Evolutionary conservation across 78 protist species (phyloP), one percentile per base, ranked within the genome.

Genomic region (Cavenderia fasciculata): DNA sequence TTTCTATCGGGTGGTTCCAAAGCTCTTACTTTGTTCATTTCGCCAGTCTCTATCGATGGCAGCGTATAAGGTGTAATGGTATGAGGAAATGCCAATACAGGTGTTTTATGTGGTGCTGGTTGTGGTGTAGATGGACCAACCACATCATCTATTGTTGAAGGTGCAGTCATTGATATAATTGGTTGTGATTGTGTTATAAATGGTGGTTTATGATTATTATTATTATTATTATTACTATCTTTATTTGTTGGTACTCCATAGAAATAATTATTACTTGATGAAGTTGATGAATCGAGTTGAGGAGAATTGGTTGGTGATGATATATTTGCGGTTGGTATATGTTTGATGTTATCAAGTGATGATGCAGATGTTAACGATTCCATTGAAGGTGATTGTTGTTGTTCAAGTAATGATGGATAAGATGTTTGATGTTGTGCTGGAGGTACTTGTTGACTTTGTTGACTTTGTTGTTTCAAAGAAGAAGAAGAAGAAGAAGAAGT

Each of bases 1-100:
- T 65, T 66, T 51, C 47, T 31, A 43, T 82, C 90, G 54, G 74
- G 34, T 63, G 65, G 66, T 40, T 63, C 47, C 25, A 63, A 63
- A 12, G 72, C 38, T n/a, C 38, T 63, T 3, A 40, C 4, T 47
- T 63, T 47, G 47, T 34, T 33, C 2, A 63, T 63, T 40, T 38
- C 47, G 4, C 18, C 12, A 14, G 12, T 40, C 5, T n/a, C 2
- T 21, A 47, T 47, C 11, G 72, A 47, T 63, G 72, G 72, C n/a
- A 63, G 8, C 4, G 43, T 63, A 40, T 63, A 63, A 38, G 72
- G 72, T 40, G 38, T 47, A 63, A 63, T 40, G 7, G 72, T 63
- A 63, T 63, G 72, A 16, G 72, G 72, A 8, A 19, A 63, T 33
- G 72, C 72, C n/a, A 63, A 40, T 63, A 63, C 2, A 11, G 43